phyloP scores from a whole-genome alignment of 805 yeast species.

The Cyberlindnera mycetangii region DNA sequence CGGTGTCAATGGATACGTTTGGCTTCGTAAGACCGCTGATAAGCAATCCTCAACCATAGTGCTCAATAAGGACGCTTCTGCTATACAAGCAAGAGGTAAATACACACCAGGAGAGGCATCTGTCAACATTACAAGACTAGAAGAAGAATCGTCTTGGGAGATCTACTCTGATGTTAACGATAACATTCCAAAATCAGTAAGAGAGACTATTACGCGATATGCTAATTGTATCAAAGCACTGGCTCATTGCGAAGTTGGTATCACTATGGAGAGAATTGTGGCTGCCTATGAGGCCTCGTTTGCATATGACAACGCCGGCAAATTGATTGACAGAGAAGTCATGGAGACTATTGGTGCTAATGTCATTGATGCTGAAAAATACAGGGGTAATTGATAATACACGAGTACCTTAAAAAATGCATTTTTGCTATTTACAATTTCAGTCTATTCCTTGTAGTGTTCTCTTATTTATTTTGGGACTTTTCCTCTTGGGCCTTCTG shows the following conservation, averaged over 20 bases:
- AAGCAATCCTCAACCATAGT: conserved; percentile 20
- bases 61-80: conserved; percentile 35
- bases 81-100: conserved; percentile 26
- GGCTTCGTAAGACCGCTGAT: conserved; percentile 73
- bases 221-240: conserved; percentile 79
- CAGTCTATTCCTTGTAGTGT: too few relatives aligned
- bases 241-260: conserved; percentile 81
- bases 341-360: conserved; percentile 75
- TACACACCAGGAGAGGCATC: conserved; percentile 58
- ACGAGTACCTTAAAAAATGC: neutral
- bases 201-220: conserved; percentile 80
- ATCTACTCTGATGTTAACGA: conserved; percentile 91
- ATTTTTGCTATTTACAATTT: conserved; percentile 1
- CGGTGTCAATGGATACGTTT: conserved; percentile 93
- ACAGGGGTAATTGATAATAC: conserved; percentile 51
- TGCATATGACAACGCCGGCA: conserved; percentile 69
- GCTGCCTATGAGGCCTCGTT: conserved; percentile 88
- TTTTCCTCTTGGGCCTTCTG: neutral
- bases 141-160: conserved; percentile 92
- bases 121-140: conserved; percentile 77
- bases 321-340: conserved; percentile 64
- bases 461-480: conserved; percentile 1
- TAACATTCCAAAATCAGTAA: conserved; percentile 52
- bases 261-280: conserved; percentile 75
- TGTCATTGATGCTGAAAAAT: conserved; percentile 65